A percentile compares a stretch with the other conserved stretches of the same genome.
phyloP scores from a whole-genome alignment of 768 basidiomycete genomes.

The Fistulinella prunicolor region DNA sequence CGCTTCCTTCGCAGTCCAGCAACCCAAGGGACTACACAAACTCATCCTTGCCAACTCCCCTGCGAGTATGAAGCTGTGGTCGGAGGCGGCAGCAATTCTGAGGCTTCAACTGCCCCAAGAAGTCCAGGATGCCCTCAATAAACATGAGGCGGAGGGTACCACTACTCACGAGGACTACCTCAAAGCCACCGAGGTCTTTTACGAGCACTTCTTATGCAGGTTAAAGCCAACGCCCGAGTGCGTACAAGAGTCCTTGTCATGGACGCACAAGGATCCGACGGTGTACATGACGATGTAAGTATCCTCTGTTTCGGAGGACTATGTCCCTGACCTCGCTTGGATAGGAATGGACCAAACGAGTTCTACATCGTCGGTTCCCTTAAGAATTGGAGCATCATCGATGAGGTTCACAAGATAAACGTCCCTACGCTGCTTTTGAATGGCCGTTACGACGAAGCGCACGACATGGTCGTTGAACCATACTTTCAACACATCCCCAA shows the following conservation, averaged over 20 bases:
- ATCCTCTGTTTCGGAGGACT: not conserved
- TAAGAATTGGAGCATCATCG: slow-evolving; percentile 35
- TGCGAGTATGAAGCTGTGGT: slow-evolving; percentile 45
- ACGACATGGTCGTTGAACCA: slow-evolving; percentile 32
- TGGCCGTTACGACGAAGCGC: slow-evolving; percentile 37
- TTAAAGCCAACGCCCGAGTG: slow-evolving; percentile 44
- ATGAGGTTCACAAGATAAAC: slow-evolving; percentile 32
- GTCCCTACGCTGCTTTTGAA: slow-evolving; percentile 36
- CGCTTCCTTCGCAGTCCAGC: slow-evolving; percentile 30
- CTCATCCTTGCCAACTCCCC: slow-evolving; percentile 47
- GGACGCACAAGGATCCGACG: slow-evolving; percentile 43
- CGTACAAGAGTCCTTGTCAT: slow-evolving; percentile 32
- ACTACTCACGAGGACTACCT: slow-evolving; percentile 44
- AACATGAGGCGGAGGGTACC: slow-evolving; percentile 45
- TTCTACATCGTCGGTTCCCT: slow-evolving; percentile 35
- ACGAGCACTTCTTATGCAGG: slow-evolving; percentile 42
- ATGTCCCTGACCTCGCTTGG: not conserved
- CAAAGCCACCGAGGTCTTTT: slow-evolving; percentile 41
- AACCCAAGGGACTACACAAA: slow-evolving; percentile 44
- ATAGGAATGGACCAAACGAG: slow-evolving; percentile 41
- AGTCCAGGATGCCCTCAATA: slow-evolving; percentile 37
- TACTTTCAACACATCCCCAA: slow-evolving; percentile 33
- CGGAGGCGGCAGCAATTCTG: slow-evolving; percentile 30
- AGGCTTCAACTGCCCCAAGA: slow-evolving; percentile 39
- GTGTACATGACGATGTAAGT: slow-evolving; percentile 48